phyloP scores from a whole-genome alignment of 495 filamentous ascomycete genomes.

The Schizothecium vesticola region DNA sequence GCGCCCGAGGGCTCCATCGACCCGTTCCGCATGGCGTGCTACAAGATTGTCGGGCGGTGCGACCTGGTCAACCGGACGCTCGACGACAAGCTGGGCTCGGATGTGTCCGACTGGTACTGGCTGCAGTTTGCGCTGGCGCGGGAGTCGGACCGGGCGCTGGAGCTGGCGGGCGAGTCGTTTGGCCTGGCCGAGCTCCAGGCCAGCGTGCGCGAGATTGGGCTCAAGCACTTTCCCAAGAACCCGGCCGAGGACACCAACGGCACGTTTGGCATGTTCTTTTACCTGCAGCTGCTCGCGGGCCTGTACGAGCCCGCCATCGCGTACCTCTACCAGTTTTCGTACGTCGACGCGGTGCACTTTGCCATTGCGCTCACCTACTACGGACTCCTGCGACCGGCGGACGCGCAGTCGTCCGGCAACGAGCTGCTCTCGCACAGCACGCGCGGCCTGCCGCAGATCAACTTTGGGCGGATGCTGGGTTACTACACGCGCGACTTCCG shows the following conservation, averaged over 20 bases:
- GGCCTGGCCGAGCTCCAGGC: slow-evolving; percentile 79
- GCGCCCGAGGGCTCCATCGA: slow-evolving; percentile 83
- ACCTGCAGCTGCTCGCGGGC: slow-evolving; percentile 80
- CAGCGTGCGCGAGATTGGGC: slow-evolving; percentile 81
- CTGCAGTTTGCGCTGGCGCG: slow-evolving; percentile 87
- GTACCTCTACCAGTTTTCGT: slow-evolving; percentile 83
- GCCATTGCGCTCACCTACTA: slow-evolving; percentile 87
- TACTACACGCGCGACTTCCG: slow-evolving; percentile 96
- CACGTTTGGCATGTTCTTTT: slow-evolving; percentile 85
- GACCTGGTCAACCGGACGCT: slow-evolving; percentile 75
- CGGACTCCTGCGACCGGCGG: slow-evolving; percentile 78
- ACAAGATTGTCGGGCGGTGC: slow-evolving; percentile 94
- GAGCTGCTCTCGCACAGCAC: slow-evolving; percentile 66
- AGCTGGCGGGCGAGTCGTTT: slow-evolving; percentile 82
- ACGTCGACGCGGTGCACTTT: slow-evolving; percentile 91
- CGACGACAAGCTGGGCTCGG: slow-evolving; percentile 65
- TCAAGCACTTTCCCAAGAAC: slow-evolving; percentile 72
- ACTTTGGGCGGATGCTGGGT: slow-evolving; percentile 87
- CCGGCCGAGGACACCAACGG: slow-evolving; percentile 62
- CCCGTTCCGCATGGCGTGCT: slow-evolving; percentile 94
- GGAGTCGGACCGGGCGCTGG: slow-evolving; percentile 75
- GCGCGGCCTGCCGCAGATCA: slow-evolving; percentile 80
- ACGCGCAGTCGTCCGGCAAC: slow-evolving; percentile 60
- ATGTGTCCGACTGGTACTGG: slow-evolving; percentile 95
- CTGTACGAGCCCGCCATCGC: slow-evolving; percentile 93